Evolutionary conservation across 148 eudicot species (phyloP), one percentile per base, ranked within the genome.

Genomic region (Amaranthus cruentus): DNA sequence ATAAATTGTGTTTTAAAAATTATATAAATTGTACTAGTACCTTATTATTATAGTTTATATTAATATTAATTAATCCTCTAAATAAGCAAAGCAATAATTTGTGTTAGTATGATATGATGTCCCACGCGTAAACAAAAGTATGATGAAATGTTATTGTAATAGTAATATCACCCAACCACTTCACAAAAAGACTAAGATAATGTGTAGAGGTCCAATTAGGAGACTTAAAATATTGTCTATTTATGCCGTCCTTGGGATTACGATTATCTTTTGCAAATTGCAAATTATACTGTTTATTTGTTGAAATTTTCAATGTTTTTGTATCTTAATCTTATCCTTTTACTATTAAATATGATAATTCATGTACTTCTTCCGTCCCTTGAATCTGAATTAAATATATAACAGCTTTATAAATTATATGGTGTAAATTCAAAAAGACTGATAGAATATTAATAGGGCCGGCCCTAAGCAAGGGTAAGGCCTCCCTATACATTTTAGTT

Each of bases 101-200:
- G 7, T 55, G 7, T 53, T 2, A 55, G 56, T 66, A 65, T 65
- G 57, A 56, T 6, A 61, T 28, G 50, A 75, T 75, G 77, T 13
- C 77, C 77, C 77, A 66, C 72, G 47, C 72, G 53, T 49, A 65
- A 28, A 50, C 15, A 66, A 48, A 67, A 66, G 56, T 4, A n/a
- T 67, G 47, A 46, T 65, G 11, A 2, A 71, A 3, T 28, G 38
- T 58, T 47, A 18, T 63, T 12, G 53, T 21, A 47, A 65, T 57
- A 42, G 38, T 28, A 14, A 12, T 43, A 15, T 55, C 13, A 51
- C 10, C 18, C 67, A 75, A 58, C 78, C 5, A 75, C 48, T n/a
- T 67, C 73, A 57, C 3, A 0, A 49, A 14, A 38, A 52, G 7
- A 46, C 0, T 13, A 18, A 50, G 2, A 49, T 3, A 47, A 6